A percentile compares a stretch with the other conserved stretches of the same genome.
Conservation (phyloP, 192 early-diverging fungal species). For the Pilobolus umbonatus region DNA sequence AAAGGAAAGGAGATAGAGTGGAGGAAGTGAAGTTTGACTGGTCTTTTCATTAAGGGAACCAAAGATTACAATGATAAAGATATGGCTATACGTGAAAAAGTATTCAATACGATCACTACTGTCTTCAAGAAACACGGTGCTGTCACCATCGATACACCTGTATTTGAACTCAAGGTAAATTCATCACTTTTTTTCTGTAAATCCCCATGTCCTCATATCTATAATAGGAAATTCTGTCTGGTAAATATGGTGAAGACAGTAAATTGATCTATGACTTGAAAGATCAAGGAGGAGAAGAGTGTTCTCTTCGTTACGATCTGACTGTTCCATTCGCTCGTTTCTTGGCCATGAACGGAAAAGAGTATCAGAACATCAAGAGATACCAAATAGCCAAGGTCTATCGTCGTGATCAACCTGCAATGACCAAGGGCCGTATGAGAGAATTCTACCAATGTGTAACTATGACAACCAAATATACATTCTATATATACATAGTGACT, state of each 20-base stretch:
- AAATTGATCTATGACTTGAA: slow-evolving; percentile 97
- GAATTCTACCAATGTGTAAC: slow-evolving; percentile 96
- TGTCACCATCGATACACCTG: slow-evolving; percentile 97
- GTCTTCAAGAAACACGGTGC: slow-evolving; percentile 97
- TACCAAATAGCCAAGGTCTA: slow-evolving; percentile 99
- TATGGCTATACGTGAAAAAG: slow-evolving; percentile 93
- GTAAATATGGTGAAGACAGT: slow-evolving; percentile 98
- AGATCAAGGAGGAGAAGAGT: slow-evolving; percentile 96
- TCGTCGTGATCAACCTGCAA: slow-evolving; percentile 94
- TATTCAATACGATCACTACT: slow-evolving; percentile 79
- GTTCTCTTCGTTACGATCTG: slow-evolving; percentile 93
- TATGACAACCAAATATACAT: background rate
- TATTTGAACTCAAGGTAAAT: slow-evolving; percentile 84
- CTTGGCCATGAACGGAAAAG: slow-evolving; percentile 85
- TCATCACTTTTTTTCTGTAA: background rate
- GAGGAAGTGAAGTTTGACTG: background rate
- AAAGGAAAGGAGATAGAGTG: too few species aligned
- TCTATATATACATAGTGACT: background rate
- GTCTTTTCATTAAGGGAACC: slow-evolving; percentile 65
- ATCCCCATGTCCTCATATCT: background rate
- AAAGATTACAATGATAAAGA: slow-evolving; percentile 93
- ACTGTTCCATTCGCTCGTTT: slow-evolving; percentile 98
- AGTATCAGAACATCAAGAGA: slow-evolving; percentile 84
- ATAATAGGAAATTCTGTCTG: slow-evolving; percentile 77
- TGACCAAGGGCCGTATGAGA: slow-evolving; percentile 98